A percentile compares a stretch with the other conserved stretches of the same genome.
phyloP scores from a whole-genome alignment of 495 filamentous ascomycete genomes.

The Sabuloglossum arenarium region DNA sequence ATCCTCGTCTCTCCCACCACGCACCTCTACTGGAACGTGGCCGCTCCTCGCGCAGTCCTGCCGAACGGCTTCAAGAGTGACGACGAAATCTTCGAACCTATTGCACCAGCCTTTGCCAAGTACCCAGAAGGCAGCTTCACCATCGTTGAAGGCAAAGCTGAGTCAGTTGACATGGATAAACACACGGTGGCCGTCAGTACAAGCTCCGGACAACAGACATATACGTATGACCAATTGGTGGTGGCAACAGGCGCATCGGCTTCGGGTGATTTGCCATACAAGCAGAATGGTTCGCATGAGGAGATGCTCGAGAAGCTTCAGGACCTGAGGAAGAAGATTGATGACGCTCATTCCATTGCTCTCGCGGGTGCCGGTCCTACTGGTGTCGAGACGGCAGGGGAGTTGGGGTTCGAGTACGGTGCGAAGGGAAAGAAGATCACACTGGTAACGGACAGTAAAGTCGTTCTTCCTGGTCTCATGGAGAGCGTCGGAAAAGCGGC shows the following conservation, averaged over 20 bases:
- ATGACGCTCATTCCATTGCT: slow-evolving; percentile 34
- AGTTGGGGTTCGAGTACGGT: slow-evolving; percentile 29
- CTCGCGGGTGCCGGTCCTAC: slow-evolving; percentile 47
- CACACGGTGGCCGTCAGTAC: slow-evolving; percentile 24
- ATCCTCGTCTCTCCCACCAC: slow-evolving; percentile 33
- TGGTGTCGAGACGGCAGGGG: slow-evolving; percentile 41
- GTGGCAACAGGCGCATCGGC: slow-evolving; percentile 30
- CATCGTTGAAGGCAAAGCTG: slow-evolving; percentile 33
- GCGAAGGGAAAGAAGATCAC: slow-evolving; percentile 21
- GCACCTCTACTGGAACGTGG: slow-evolving; percentile 31
- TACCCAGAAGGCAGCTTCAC: slow-evolving; percentile 29
- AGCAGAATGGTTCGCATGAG: slow-evolving; percentile 20
- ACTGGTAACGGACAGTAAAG: slow-evolving; percentile 22
- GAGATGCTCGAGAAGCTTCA: slow-evolving; percentile 23
- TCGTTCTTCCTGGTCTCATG: slow-evolving; percentile 21
- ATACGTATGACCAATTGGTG: slow-evolving; percentile 33
- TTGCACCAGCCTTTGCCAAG: slow-evolving; percentile 28
- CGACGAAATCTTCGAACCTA: slow-evolving; percentile 25
- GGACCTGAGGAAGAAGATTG: slow-evolving; percentile 18
- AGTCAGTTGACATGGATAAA: slow-evolving; percentile 21
- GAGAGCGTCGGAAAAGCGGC: slow-evolving; percentile 16
- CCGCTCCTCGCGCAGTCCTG: slow-evolving; percentile 25
- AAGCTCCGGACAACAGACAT: slow-evolving; percentile 10
- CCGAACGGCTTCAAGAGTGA: slow-evolving; percentile 20
- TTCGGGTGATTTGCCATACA: slow-evolving; percentile 28